Conservation (phyloP, 345 rosid species). For the Aurinia saxatilis region DNA sequence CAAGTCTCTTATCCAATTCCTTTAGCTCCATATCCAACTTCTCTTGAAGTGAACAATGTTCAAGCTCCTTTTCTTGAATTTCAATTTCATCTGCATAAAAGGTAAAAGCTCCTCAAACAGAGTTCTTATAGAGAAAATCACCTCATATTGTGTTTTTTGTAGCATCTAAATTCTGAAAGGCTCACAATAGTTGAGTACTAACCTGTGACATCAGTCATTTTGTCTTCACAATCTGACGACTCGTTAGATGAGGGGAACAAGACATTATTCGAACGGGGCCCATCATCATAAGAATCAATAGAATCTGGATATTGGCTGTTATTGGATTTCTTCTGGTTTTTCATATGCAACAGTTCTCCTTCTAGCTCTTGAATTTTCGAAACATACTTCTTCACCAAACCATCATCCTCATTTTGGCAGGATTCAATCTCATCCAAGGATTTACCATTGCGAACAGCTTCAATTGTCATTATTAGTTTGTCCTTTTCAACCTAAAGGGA, state of each 20-base stretch:
- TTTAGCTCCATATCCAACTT: slow-evolving; percentile 80
- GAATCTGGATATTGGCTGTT: slow-evolving; percentile 34
- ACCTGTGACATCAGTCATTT: slow-evolving; percentile 51
- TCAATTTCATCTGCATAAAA: slow-evolving; percentile 62
- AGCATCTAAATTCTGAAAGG: neutral
- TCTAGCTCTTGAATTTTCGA: slow-evolving; percentile 88
- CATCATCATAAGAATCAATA: slow-evolving; percentile 57
- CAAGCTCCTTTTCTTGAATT: slow-evolving; percentile 69
- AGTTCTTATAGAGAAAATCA: neutral
- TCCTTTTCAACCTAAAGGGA: slow-evolving; percentile 75
- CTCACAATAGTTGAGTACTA: neutral
- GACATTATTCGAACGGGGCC: slow-evolving; percentile 39
- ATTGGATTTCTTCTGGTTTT: slow-evolving; percentile 41
- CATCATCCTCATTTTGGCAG: slow-evolving; percentile 47
- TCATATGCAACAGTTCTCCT: slow-evolving; percentile 61
- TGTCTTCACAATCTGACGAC: slow-evolving; percentile 48
- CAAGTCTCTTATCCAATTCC: slow-evolving; percentile 81
- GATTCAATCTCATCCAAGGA: slow-evolving; percentile 85
- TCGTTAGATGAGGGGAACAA: slow-evolving; percentile 52
- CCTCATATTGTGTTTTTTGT: neutral
- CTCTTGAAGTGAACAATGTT: slow-evolving; percentile 89
- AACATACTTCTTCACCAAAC: slow-evolving; percentile 62
- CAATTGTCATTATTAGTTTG: slow-evolving; percentile 68
- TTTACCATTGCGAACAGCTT: slow-evolving; percentile 73
- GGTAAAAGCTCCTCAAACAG: neutral